phyloP scores from a whole-genome alignment of 1,284 basidiomycete genomes.

The Pisolithus thermaeus region DNA sequence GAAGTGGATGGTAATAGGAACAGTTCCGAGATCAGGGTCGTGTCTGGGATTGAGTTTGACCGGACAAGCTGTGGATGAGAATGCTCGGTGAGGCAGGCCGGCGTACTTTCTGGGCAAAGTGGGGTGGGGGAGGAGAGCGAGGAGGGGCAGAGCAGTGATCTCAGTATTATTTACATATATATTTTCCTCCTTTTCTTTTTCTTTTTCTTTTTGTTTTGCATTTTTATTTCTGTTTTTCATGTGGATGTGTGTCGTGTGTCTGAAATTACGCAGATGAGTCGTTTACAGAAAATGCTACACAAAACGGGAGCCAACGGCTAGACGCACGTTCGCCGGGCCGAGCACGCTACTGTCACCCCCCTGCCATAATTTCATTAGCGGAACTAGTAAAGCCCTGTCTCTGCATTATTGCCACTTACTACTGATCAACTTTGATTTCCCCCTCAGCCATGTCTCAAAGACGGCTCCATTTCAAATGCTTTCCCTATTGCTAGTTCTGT shows the following conservation, averaged over 20 bases:
- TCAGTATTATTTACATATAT: too few relatives aligned
- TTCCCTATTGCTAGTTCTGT: too few relatives aligned
- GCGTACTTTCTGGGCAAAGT: slow-evolving; percentile 5
- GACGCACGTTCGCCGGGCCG: slow-evolving; percentile 40
- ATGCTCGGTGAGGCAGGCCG: too few relatives aligned
- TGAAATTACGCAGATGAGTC: slow-evolving; percentile 28
- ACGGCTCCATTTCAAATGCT: too few relatives aligned
- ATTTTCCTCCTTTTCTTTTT: background rate
- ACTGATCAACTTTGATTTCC: too few relatives aligned
- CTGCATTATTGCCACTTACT: background rate
- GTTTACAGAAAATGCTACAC: slow-evolving; percentile 9
- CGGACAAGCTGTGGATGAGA: background rate
- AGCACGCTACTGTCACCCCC: background rate
- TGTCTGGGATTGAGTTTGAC: background rate
- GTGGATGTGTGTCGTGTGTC: slow-evolving; percentile 32
- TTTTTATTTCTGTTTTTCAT: slow-evolving; percentile 17
- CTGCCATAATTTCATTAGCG: background rate
- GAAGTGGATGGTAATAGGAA: background rate
- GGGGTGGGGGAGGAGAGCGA: slow-evolving; percentile 11
- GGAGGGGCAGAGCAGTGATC: background rate
- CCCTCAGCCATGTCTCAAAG: too few relatives aligned
- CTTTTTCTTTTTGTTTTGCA: slow-evolving; percentile 5
- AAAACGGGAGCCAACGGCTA: slow-evolving; percentile 15
- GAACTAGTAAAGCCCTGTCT: background rate
- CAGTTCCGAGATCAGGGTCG: slow-evolving; percentile 1